These are phyloP conservation scores for Sideroxylon spinosum DNA, from an alignment of 179 eudicot species.

Conservation along the genomic window DNA sequence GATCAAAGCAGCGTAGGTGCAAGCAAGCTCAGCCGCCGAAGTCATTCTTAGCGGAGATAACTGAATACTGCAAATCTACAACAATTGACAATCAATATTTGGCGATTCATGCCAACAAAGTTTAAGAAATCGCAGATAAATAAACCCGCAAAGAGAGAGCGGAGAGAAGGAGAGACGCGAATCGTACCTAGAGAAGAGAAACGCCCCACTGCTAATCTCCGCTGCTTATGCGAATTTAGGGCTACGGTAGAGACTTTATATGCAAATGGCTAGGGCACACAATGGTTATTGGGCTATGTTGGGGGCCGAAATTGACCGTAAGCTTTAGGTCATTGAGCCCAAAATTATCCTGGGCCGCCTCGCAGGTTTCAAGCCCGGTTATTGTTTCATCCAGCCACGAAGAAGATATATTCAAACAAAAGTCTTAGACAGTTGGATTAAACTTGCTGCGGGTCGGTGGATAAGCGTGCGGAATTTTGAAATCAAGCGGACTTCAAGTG, in stretches of 20 bases:
- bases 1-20: conserved; percentile 61
- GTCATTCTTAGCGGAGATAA: conserved; percentile 16
- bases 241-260: background rate
- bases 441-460: too few species aligned
- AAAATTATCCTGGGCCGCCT: too few species aligned
- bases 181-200: background rate
- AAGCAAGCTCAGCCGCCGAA: conserved; percentile 54
- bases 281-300: too few species aligned
- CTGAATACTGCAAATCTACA: background rate
- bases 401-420: too few species aligned
- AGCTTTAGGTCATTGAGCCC: too few species aligned
- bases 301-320: too few species aligned
- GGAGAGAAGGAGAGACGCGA: background rate
- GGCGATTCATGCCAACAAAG: background rate
- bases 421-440: too few species aligned
- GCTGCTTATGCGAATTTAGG: conserved; percentile 6
- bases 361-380: too few species aligned
- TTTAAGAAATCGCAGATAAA: background rate
- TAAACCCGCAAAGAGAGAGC: background rate
- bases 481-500: too few species aligned
- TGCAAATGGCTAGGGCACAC: too few species aligned
- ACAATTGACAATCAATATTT: background rate
- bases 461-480: too few species aligned
- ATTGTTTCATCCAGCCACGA: too few species aligned
- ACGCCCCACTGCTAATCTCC: background rate